Evolutionary conservation across 2,329 filamentous ascomycete species (phyloP).

Genomic region (Stagonosporopsis rhizophila): DNA sequence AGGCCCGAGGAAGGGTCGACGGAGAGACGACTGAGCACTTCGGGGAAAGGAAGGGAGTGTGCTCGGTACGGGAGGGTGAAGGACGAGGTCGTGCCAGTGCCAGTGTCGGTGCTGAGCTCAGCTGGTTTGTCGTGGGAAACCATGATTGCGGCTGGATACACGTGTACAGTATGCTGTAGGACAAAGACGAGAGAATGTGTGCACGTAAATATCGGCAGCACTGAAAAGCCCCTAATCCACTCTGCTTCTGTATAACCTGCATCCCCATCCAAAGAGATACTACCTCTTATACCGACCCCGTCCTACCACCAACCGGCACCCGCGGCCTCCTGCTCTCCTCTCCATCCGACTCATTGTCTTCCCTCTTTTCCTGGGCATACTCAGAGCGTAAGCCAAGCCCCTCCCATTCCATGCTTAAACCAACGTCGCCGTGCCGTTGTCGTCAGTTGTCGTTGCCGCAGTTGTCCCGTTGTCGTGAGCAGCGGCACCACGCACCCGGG

Average conservation of each 20-base stretch:
- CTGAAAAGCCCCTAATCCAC: not conserved
- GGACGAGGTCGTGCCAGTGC: not conserved
- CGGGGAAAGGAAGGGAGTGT: not conserved
- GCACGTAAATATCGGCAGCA: not conserved
- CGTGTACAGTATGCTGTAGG: too few relatives aligned
- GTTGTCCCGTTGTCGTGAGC: not conserved
- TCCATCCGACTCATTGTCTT: not conserved
- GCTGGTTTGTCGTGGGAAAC: not conserved
- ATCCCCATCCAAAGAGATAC: too few relatives aligned
- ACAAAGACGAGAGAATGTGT: not conserved
- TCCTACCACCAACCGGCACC: too few relatives aligned
- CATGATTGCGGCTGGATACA: not conserved
- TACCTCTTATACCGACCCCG: too few relatives aligned
- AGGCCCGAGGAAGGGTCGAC: not conserved
- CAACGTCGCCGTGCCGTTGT: not conserved
- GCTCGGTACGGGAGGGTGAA: not conserved
- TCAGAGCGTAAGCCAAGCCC: not conserved
- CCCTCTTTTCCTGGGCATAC: too few relatives aligned
- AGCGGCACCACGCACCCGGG: not conserved
- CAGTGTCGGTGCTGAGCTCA: not conserved
- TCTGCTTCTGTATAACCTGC: too few relatives aligned
- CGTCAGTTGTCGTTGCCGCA: too few relatives aligned
- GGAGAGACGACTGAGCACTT: not conserved
- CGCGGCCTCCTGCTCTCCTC: too few relatives aligned
- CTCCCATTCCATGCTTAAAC: not conserved